Base-by-base conservation (phyloP, 352 stramenopile genomes). In the Globisporangium cystogenes region DNA sequence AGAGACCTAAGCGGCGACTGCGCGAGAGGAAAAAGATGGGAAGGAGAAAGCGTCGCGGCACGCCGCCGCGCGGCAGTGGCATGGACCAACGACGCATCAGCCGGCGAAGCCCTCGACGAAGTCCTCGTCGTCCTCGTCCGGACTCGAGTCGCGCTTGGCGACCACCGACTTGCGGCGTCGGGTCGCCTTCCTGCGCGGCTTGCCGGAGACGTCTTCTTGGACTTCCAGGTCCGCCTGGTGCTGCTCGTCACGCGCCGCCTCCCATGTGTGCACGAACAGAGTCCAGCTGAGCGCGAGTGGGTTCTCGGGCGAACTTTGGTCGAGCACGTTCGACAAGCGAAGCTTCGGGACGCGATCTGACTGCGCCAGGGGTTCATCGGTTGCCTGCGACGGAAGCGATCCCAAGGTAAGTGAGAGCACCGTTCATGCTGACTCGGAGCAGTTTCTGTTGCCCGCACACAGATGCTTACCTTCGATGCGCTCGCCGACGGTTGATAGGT, bases 161-260 rank as follows among this genome's bases (percentile, higher is more conserved):
- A 60, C 45, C 12, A 50, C 42, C 8, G 36, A 35, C 46, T 75
- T 88, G 49, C 70, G 68, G 0, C 70, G 76, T 16, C 63, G 64
- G 41, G 59, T 67, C 37, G 55, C 31, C 8, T 41, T 48, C 27
- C 65, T 80, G 36, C 59, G 40, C 43, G 51, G 23, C 11, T 31
- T 43, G 24, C 53, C 57, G 1, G 59, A 55, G 18, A 24, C 36
- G 1, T 65, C 62, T 27, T 70, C 66, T 14, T 72, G 44, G 0
- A 69, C 57, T 20, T 88, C 81, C 35, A 90, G 70, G 57, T 93
- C 79, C 53, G 87, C 58, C 40, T 92, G 70, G 35, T 70, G 72
- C 51, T 91, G 73, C 47, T 95, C 84, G 44, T 89, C 70, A 6
- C 69, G 72, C 23, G 73, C 67, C 18, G 68, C 74, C 16, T 57